These are phyloP conservation scores for Bidens hawaiensis DNA, from an alignment of 140 eudicot genomes.

Conservation along the genomic window DNA sequence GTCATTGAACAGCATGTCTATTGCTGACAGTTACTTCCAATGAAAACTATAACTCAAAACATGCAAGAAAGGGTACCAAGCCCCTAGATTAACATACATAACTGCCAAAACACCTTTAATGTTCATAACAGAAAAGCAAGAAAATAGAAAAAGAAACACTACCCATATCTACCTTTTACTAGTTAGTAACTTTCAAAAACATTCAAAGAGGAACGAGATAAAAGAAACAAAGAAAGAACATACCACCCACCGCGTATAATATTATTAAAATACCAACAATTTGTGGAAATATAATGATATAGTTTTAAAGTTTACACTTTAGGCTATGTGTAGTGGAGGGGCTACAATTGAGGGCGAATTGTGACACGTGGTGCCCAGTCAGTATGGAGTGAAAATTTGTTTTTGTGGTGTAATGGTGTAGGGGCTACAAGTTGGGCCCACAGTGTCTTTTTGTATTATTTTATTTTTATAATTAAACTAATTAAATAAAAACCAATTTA, in stretches of 20 bases:
- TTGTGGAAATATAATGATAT: too few species aligned
- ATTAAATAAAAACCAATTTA: too few species aligned
- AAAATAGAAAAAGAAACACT: not conserved
- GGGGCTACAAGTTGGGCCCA: too few species aligned
- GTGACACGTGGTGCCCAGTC: too few species aligned
- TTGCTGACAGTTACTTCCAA: constrained; percentile 45
- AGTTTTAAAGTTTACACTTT: too few species aligned
- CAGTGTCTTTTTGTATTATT: too few species aligned
- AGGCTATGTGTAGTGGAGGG: too few species aligned
- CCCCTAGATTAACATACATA: constrained; percentile 31
- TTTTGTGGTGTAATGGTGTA: too few species aligned
- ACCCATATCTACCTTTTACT: constrained; percentile 17
- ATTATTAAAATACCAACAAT: too few species aligned
- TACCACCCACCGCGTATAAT: constrained; percentile 1
- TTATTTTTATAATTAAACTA: too few species aligned
- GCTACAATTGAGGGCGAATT: too few species aligned
- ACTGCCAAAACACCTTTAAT: constrained; percentile 35
- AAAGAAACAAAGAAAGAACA: not conserved
- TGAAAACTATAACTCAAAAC: constrained; percentile 37
- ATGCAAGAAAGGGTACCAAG: constrained; percentile 34
- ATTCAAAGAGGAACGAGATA: not conserved
- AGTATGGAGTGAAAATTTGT: too few species aligned
- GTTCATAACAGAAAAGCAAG: constrained; percentile 27
- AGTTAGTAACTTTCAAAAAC: constrained; percentile 21
- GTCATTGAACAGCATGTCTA: constrained; percentile 40